Conservation (phyloP, 139 green algal species). For the Chlorella sp. region DNA sequence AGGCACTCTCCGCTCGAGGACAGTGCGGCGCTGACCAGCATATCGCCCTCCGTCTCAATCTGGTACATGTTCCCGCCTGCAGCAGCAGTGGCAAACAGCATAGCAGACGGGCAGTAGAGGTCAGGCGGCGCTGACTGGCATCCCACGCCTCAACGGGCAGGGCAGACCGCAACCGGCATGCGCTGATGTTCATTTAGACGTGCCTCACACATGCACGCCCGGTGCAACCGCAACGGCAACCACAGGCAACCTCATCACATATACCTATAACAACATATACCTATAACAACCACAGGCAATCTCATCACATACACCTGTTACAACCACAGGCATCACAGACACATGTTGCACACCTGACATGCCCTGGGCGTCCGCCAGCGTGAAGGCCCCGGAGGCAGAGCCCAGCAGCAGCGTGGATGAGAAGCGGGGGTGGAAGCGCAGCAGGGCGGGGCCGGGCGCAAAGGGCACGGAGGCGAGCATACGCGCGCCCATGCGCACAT, state of each 20-base stretch:
- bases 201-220: no score
- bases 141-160: no score
- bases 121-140: no score
- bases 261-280: no score
- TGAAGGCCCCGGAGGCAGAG: slow-evolving; percentile 65
- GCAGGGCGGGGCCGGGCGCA: slow-evolving; percentile 42
- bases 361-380: slow-evolving; percentile 63
- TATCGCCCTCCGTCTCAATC: slow-evolving; percentile 71
- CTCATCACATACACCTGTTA: no score
- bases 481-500: slow-evolving; percentile 63
- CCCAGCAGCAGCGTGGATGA: slow-evolving; percentile 71
- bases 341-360: not conserved
- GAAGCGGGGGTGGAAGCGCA: slow-evolving; percentile 82
- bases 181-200: no score
- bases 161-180: no score
- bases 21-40: slow-evolving; percentile 55
- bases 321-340: no score
- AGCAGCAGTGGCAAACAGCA: not conserved
- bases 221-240: no score
- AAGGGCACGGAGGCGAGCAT: slow-evolving; percentile 70
- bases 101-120: no score
- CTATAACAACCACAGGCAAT: no score
- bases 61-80: slow-evolving; percentile 25
- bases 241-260: no score
- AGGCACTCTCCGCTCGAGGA: slow-evolving; percentile 71